Base-by-base conservation (phyloP, 129 eudicot species). In the Tagetes patula region DNA sequence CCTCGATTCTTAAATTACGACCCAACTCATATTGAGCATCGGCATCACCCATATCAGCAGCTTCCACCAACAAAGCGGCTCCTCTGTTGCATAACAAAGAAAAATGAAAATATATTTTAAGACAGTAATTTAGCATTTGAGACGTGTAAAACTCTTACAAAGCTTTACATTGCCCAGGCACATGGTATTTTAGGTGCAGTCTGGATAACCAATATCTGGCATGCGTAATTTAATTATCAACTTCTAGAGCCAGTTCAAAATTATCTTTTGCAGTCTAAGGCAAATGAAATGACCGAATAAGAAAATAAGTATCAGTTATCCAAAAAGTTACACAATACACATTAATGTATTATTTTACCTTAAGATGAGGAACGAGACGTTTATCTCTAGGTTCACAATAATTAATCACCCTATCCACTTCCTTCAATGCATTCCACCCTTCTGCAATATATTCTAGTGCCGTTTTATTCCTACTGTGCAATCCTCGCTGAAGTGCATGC, bases 1-100 rank as follows among this genome's bases (percentile, higher is more conserved):
- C 97, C 91, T 89, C 89, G 13, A 87, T 81, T 82, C 98, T 78
- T 74, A 89, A 78, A 50, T 79, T 86, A 84, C 90, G 87, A 77
- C 90, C 95, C 58, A 92, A 60, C 54, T 89, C 98, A 73, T 85
- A 89, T 54, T 77, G 95, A 39, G 98, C 98, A 75, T 92, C 95
- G 66, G 95, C 79, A 79, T 92, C 79, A 37, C 98, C 98, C 96
- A 93, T 93, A 74, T 93, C 88, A 48, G 95, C 96, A 70, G 92
- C 95, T 93, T 93, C 95, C 38, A 89, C 87, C 66, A 93, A 74
- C 70, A 92, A 84, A 62, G 96, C 95, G 85, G 92, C 92, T 68
- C 96, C 95, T 66, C 95, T 92, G 62, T 71, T 32, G 45, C 76
- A 74, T 83, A 43, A 73, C 41, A 36, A 60, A 43, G 64, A 76